Evolutionary conservation across 306 rosid genomes (phyloP), one percentile per base, ranked within the genome.

Genomic region (Lithocarpus polystachyus): DNA sequence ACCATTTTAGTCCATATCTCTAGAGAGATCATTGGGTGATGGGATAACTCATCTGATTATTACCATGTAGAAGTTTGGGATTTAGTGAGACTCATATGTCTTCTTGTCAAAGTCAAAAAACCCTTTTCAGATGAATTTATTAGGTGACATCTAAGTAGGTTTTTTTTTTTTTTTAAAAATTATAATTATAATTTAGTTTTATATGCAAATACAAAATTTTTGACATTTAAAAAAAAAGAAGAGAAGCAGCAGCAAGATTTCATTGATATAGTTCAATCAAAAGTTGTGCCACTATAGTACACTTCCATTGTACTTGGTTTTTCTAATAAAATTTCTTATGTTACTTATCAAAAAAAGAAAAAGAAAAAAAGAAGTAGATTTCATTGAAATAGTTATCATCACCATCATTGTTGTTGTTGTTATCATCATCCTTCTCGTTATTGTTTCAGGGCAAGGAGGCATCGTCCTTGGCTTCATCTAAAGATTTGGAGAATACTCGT

Each of bases 401-500:
- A n/a, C 35, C 43, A 56, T 56, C 1, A 24, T 48, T 17, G 43
- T 60, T 33, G 29, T 68, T 23, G 29, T 52, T 18, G 19, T 52
- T 18, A 31, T 69, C 45, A 56, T 15, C 12, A 29, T 14, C 5
- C 43, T 31, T 83, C 72, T 84, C 77, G 74, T 84, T 82, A 31
- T 80, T 57, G 45, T 79, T 81, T 84, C 91, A 89, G 90, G 85
- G 13, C 35, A 91, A 87, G 61, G 68, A 65, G 71, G 68, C 81
- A 70, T 64, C 70, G 15, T 84, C 64, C 40, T 77, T 56, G 43
- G 87, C 72, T 57, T 87, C 71, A 57, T 54, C 70, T 13, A 89
- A 84, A 73, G 89, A 80, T 62, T 82, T 2, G 77, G 85, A 43
- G 71, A 77, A 87, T 83, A 64, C 81, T 57, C 79, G 13, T 33